Conservation (phyloP, 768 basidiomycete species). For the Pisolithus orientalis region DNA sequence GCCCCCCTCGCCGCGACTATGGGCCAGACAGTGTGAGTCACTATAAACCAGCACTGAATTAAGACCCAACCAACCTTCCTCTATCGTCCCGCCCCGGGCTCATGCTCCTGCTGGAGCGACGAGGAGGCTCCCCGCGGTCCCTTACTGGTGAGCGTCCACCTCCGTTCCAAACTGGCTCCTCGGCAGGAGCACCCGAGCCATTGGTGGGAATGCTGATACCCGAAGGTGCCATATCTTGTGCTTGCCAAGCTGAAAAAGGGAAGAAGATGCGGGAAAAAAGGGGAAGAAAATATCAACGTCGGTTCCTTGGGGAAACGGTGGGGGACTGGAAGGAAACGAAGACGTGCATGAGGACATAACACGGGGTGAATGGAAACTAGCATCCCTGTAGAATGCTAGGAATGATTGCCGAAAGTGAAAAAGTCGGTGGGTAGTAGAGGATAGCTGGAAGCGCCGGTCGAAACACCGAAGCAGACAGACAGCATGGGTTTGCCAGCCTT, state of each 20-base stretch:
- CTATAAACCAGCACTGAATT: neutral
- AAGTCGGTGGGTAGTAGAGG: neutral
- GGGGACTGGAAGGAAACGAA: neutral
- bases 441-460: constrained; percentile 2
- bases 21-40: neutral
- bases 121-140: constrained; percentile 41
- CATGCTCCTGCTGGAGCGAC: constrained; percentile 73
- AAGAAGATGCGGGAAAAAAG: constrained; percentile 7
- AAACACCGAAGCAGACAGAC: constrained; percentile 8
- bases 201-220: constrained; percentile 67
- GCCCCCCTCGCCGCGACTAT: constrained; percentile 28
- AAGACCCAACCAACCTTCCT: constrained; percentile 38
- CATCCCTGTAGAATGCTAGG: constrained; percentile 21
- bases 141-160: constrained; percentile 40
- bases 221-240: constrained; percentile 73
- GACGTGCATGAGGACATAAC: neutral
- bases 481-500: constrained; percentile 24
- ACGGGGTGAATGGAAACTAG: constrained; percentile 1
- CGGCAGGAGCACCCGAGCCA: constrained; percentile 39
- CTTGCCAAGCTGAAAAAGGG: constrained; percentile 67
- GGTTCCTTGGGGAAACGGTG: constrained; percentile 32
- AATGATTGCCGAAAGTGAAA: constrained; percentile 2
- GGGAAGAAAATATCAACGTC: constrained; percentile 33
- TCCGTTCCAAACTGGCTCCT: constrained; percentile 51
- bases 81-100: constrained; percentile 62